phyloP scores from a whole-genome alignment of 208 protist genomes.

The Acanthamoeba healyi region DNA sequence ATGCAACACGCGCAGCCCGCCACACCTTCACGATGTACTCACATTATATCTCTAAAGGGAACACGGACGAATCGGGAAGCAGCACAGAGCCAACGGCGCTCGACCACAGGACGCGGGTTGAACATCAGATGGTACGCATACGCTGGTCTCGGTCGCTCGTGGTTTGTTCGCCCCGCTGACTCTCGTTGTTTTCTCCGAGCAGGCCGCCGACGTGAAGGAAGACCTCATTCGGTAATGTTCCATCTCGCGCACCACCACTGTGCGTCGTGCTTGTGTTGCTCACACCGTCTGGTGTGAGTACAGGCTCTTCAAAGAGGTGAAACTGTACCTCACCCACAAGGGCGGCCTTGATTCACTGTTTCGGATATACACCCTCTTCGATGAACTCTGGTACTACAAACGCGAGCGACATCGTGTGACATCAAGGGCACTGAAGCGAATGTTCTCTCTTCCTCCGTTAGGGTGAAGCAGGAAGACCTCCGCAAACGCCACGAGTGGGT shows the following conservation, averaged over 20 bases:
- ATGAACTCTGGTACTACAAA: slow-evolving; percentile 35
- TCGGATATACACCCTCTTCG: slow-evolving; percentile 51
- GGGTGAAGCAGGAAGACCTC: slow-evolving; percentile 57
- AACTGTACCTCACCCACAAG: slow-evolving; percentile 55
- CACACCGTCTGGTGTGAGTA: background rate
- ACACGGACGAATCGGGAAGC: background rate
- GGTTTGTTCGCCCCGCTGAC: too few species aligned
- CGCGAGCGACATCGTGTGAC: background rate
- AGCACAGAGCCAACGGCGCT: background rate
- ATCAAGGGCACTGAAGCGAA: background rate
- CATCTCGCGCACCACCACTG: background rate
- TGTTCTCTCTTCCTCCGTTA: background rate
- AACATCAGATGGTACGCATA: background rate
- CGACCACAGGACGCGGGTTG: background rate
- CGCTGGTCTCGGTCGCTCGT: too few species aligned
- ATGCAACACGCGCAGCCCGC: too few species aligned
- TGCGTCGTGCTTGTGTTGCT: too few species aligned
- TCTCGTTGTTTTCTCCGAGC: background rate
- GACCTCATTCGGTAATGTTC: background rate
- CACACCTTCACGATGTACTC: too few species aligned
- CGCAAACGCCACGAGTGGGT: slow-evolving; percentile 47
- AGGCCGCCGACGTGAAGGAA: slow-evolving; percentile 1
- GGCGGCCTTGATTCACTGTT: slow-evolving; percentile 40
- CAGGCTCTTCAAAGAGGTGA: slow-evolving; percentile 56
- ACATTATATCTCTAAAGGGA: too few species aligned